Percentiles rank a stretch among this genome's conserved stretches.
phyloP scores from a whole-genome alignment of 129 eudicot species.

The Flaveria linearis region DNA sequence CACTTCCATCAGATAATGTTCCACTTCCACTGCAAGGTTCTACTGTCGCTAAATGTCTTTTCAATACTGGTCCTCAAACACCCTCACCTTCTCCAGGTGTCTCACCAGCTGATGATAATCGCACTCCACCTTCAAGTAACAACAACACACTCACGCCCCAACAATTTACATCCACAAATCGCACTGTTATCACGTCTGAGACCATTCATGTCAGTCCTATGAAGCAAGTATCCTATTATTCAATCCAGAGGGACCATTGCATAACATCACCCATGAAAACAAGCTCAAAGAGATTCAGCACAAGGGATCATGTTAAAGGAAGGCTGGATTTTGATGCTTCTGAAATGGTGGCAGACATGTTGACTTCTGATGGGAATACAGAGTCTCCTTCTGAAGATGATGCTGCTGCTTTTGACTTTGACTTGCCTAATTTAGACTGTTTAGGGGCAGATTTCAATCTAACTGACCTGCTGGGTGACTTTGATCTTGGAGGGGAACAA shows the following conservation, averaged over 20 bases:
- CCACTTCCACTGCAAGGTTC: conserved; percentile 46
- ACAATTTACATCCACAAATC: conserved; percentile 59
- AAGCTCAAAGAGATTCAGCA: conserved; percentile 42
- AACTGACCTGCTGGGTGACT: conserved; percentile 63
- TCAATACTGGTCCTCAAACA: conserved; percentile 77
- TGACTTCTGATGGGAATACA: conserved; percentile 42
- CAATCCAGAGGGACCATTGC: conserved; percentile 69
- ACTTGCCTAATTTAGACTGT: conserved; percentile 64
- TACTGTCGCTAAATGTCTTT: conserved; percentile 77
- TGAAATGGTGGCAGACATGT: conserved; percentile 37
- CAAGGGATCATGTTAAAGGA: conserved; percentile 80
- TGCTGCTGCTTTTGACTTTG: conserved; percentile 65
- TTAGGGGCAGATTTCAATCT: conserved; percentile 64
- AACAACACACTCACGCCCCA: conserved; percentile 46
- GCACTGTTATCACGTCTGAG: conserved; percentile 77
- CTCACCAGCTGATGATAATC: conserved; percentile 49
- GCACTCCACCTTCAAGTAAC: conserved; percentile 48
- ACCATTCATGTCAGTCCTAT: conserved; percentile 79
- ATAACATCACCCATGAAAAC: conserved; percentile 74
- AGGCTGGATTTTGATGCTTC: conserved; percentile 77
- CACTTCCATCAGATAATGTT: conserved; percentile 30
- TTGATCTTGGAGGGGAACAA: conserved; percentile 45
- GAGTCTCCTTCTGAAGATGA: conserved; percentile 62
- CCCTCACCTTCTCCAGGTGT: conserved; percentile 76
- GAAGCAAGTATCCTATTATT: conserved; percentile 62